Base-by-base conservation (phyloP, 768 basidiomycete species). In the Cystoderma amianthinum region DNA sequence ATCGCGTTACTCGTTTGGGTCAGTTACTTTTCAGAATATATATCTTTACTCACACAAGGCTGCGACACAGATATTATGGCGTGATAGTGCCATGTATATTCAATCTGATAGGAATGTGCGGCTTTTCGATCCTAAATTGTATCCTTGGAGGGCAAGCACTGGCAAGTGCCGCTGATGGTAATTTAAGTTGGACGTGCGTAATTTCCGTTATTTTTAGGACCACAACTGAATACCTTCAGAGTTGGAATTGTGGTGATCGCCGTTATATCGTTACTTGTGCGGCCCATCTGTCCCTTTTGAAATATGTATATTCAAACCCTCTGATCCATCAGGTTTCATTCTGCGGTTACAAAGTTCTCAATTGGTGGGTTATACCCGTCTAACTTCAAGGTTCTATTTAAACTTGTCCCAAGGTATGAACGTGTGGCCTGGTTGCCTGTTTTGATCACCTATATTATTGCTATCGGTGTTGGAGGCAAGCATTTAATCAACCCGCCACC, bases 211-310 rank as follows among this genome's bases (percentile, higher is more conserved):
- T 18, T 22, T 16, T 33, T 28, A 18, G 20, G 33, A n/a, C 32
- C 33, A 7, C 18, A 11, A n/a, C 9, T 33, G 13, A 11, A 16
- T 36, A 21, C 15, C 32, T 21, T 19, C 32, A 13, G 12, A n/a
- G 79, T 93, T 19, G 90, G 90, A 2, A 92, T 92, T 41, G 82
- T 89, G 22, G 78, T 93, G 38, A 80, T 91, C 32, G 72, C 76
- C 0, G 45, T 83, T 21, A 64, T 87, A 22, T 81, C 86, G 2
- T 72, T 92, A 21, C 45, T 83, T 17, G 70, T 82, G 36, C 70
- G 74, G 20, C 70, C 50, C 19, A 34, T 36, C 65, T 62, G 48
- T 12, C 4, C 18, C 25, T 23, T n/a, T 9, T 18, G 17, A 36
- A 3, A 56, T 63, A 51, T 25, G 25, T 23, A 1, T 6, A 37